Base-by-base conservation (phyloP, 108 stramenopile genomes). In the Cyclostephanos tholiformis region DNA sequence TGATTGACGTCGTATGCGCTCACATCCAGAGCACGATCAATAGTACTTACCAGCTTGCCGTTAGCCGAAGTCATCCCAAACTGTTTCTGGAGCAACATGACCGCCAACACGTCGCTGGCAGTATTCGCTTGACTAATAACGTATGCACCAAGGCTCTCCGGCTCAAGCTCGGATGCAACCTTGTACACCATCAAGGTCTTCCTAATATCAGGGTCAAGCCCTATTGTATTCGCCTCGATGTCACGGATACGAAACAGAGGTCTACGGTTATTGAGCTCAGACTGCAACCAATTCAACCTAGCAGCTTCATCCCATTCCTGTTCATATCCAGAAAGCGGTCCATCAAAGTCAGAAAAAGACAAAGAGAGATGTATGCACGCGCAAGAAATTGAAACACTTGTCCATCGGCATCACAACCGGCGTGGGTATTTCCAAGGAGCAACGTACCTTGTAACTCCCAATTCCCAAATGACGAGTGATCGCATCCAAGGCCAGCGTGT, bases 91-190 rank as follows among this genome's bases (percentile, higher is more conserved):
- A 99, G 81, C 66, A 99, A 82, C 92, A 95, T 91, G 25, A 99
- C 98, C n/a, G 97, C 97, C 46, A 99, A 76, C 0, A 99, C 97
- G 74, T 99, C 98, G 38, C 90, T 91, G 8, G 97, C 97, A 22
- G 92, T 85, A 38, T 91, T 87, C 19, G 94, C 91, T 79, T 98
- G 97, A 61, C 84, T 86, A 65, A 99, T 99, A 20, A 99, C 98
- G 68, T 99, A 98, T 6, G 98, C 98, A 5, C 97, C 97, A 10
- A 99, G 84, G 29, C 88, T 76, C 58, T 92, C 95, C 17, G 93
- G 69, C 13, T 94, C 88, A 10, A 92, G 76, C 13, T 84, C 79
- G 5, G 97, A 86, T 22, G 86, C 87, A 6, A 91, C 81, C 22
- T 89, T 76, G 71, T 91, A 95, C 2, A 82, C 82, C 69, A 86